Percentiles rank a stretch among this genome's conserved stretches.
Conservation (phyloP, 2,329 filamentous ascomycete species). For the Didymella keratinophila region DNA sequence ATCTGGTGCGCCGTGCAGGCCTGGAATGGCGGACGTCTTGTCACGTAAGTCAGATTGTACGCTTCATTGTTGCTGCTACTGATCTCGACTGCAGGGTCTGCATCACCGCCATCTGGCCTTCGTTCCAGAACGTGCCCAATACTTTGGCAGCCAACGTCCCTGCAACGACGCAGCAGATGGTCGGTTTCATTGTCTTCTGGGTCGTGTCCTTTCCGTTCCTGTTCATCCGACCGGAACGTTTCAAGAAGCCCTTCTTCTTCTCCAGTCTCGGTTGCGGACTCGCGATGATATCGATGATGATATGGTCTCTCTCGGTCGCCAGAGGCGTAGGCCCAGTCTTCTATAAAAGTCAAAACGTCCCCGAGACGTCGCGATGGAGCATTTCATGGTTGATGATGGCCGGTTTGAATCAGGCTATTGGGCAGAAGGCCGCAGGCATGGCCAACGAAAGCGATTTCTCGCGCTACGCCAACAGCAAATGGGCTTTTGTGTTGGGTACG, state of each 20-base stretch:
- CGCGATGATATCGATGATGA: conserved; percentile 58
- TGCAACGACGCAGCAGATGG: no score
- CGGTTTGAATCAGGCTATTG: conserved; percentile 55
- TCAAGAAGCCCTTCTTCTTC: conserved; percentile 57
- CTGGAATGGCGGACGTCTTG: no score
- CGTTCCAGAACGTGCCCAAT: no score
- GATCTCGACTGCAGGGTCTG: no score
- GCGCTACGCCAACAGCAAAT: conserved; percentile 49
- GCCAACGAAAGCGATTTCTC: conserved; percentile 57
- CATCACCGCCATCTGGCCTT: no score
- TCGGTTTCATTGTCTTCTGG: no score
- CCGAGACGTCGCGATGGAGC: conserved; percentile 48
- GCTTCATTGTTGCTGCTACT: no score
- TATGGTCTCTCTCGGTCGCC: conserved; percentile 33
- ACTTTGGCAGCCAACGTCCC: no score
- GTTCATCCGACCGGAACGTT: conserved; percentile 42
- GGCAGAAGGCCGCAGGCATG: conserved; percentile 52
- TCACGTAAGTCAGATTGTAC: no score
- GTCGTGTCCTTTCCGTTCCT: no score
- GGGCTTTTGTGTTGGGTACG: conserved; percentile 50
- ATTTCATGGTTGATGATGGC: conserved; percentile 56
- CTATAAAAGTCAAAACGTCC: conserved; percentile 47
- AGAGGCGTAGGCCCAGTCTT: conserved; percentile 56
- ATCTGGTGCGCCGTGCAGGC: no score
- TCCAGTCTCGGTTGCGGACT: conserved; percentile 54